These are phyloP conservation scores for Termitomyces titanicus DNA, from an alignment of 768 basidiomycete species.

Conservation along the genomic window DNA sequence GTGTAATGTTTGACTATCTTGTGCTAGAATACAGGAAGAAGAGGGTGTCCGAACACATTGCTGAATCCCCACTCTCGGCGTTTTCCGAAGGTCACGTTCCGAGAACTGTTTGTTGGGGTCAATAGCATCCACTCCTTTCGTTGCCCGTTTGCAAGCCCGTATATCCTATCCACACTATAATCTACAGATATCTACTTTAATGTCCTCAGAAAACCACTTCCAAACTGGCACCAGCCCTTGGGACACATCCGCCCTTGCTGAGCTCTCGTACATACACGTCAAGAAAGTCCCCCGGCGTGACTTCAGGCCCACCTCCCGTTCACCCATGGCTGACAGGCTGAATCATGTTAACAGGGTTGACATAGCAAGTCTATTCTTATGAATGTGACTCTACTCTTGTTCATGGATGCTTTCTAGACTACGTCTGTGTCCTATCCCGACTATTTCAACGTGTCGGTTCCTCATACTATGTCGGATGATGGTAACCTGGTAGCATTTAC, in stretches of 20 bases:
- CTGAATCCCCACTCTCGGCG: no score
- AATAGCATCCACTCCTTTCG: no score
- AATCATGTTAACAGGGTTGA: neutral
- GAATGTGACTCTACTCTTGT: neutral
- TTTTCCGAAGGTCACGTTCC: no score
- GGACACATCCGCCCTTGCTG: neutral
- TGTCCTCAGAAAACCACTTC: slow-evolving; percentile 3
- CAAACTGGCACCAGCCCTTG: slow-evolving; percentile 11
- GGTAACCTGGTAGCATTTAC: neutral
- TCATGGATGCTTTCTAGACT: neutral
- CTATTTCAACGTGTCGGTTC: slow-evolving; percentile 1
- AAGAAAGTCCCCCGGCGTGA: neutral
- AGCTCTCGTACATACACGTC: slow-evolving; percentile 1
- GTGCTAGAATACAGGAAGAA: no score
- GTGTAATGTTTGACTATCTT: no score
- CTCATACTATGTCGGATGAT: neutral
- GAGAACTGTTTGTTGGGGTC: no score
- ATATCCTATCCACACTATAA: neutral
- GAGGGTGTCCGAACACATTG: no score
- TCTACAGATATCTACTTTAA: neutral
- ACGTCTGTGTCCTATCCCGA: slow-evolving; percentile 3
- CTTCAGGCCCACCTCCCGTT: neutral
- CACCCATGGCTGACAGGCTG: slow-evolving; percentile 3
- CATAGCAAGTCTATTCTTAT: neutral
- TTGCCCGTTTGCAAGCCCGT: no score